phyloP scores from a whole-genome alignment of 306 rosid genomes.

The Vigna mungo region DNA sequence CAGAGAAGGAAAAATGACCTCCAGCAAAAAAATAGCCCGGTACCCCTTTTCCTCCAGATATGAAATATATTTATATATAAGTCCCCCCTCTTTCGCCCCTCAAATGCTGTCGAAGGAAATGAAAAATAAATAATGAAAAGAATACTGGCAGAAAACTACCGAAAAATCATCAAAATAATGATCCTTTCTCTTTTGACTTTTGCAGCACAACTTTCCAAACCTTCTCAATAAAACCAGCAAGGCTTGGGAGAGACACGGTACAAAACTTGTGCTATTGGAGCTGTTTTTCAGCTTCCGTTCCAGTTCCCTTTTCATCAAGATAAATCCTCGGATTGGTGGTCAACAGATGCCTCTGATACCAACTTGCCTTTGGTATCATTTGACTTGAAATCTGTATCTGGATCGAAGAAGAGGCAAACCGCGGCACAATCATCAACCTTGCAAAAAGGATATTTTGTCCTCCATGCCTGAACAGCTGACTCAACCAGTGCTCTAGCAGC shows the following conservation, averaged over 20 bases:
- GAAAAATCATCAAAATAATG: slow-evolving; percentile 49
- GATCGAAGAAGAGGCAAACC: slow-evolving; percentile 79
- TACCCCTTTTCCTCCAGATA: slow-evolving; percentile 57
- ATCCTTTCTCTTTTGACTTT: slow-evolving; percentile 39
- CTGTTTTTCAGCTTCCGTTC: slow-evolving; percentile 40
- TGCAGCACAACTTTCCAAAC: slow-evolving; percentile 46
- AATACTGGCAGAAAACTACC: slow-evolving; percentile 53
- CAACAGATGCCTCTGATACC: slow-evolving; percentile 24
- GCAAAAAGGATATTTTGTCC: slow-evolving; percentile 61
- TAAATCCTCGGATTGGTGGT: slow-evolving; percentile 45
- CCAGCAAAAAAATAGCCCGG: slow-evolving; percentile 53
- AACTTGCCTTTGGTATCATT: slow-evolving; percentile 37
- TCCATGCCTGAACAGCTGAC: slow-evolving; percentile 75
- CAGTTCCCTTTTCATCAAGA: slow-evolving; percentile 43
- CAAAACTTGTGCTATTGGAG: slow-evolving; percentile 47
- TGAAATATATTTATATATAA: slow-evolving; percentile 34
- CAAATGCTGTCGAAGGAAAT: slow-evolving; percentile 46
- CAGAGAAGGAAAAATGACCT: slow-evolving; percentile 53
- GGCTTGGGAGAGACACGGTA: slow-evolving; percentile 51
- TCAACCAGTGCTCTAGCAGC: slow-evolving; percentile 77
- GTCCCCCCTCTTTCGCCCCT: slow-evolving; percentile 37
- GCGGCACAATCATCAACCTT: slow-evolving; percentile 92
- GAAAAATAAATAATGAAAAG: slow-evolving; percentile 49
- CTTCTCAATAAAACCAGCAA: slow-evolving; percentile 56
- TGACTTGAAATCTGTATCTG: slow-evolving; percentile 43